Base-by-base conservation (phyloP, 139 green algal species). In the Closterium sp. region DNA sequence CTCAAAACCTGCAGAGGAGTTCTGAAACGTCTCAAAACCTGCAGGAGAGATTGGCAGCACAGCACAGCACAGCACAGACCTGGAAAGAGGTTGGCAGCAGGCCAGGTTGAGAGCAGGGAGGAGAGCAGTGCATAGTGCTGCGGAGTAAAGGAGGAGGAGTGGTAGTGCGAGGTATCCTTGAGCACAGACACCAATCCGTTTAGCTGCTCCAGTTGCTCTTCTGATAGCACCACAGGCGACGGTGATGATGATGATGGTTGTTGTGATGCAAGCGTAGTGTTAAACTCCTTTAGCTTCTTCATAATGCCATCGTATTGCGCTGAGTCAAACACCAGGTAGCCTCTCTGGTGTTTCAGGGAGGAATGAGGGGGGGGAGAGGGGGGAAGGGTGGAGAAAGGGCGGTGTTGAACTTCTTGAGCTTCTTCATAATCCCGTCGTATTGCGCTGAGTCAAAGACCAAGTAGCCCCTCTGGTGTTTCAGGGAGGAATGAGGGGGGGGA, bases 281-380 rank as follows among this genome's bases (percentile, higher is more conserved):
- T 94, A 31, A 94, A 94, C 24, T 94, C 92, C 9, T 31, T 29
- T 21, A 94, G 32, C 89, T 94, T 94, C 86, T 94, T 94, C 89
- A 90, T 24, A 22, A 94, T 93, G 85, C 92, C 89, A 13, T 94
- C 92, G 32, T 86, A 94, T 50, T 93, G 92, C 19, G 92, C 92
- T 17, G 31, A 70, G 32, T 94, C 92, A 93, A 94, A 94, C 73
- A 90, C 42, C 32, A 94, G 92, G 31, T 91, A 94, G 19, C 92
- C 92, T 7, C 42, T 93, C 92, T 94, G 91, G 38, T 50, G 38
- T 50, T 17, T 50, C 11, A 50, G 38, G 5, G 38, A 9, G 38
- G 38, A 9, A 50, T n/a, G 38, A 9, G 38, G 38, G 13, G 13
- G 38, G 38, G 38, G n/a, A n/a, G n/a, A n/a, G n/a, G 38, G 38